phyloP scores from a whole-genome alignment of 1,139 yeast species.

The Protomyces arabidopsidicola region DNA sequence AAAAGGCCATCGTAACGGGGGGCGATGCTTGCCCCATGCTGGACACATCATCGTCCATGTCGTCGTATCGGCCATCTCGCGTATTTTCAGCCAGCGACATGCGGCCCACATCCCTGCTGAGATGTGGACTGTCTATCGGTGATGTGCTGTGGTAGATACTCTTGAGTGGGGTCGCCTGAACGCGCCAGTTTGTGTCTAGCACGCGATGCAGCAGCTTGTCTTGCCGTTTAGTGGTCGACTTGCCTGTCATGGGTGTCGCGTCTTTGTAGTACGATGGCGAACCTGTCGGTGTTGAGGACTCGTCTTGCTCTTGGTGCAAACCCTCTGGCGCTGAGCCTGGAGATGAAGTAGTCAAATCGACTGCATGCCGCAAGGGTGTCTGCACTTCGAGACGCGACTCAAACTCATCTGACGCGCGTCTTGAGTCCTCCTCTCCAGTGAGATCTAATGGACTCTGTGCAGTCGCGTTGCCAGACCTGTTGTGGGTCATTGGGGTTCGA shows the following conservation, averaged over 20 bases:
- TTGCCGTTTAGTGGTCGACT: slow-evolving; percentile 8
- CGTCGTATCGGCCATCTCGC: neutral
- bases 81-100: neutral
- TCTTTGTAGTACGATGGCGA: slow-evolving; percentile 29
- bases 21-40: slow-evolving; percentile 28
- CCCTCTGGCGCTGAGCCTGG: slow-evolving; percentile 9
- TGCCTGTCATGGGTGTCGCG: slow-evolving; percentile 10
- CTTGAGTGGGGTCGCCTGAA: slow-evolving; percentile 40
- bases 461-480: slow-evolving; percentile 9
- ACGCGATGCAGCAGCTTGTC: slow-evolving; percentile 40
- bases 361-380: slow-evolving; percentile 1
- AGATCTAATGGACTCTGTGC: slow-evolving; percentile 18
- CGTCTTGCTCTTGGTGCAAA: neutral
- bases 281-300: slow-evolving; percentile 29
- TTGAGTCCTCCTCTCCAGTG: slow-evolving; percentile 19
- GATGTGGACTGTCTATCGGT: slow-evolving; percentile 12
- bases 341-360: slow-evolving; percentile 1
- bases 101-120: slow-evolving; percentile 6
- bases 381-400: neutral
- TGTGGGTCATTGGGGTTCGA: slow-evolving; percentile 1
- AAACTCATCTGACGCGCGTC: neutral
- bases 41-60: slow-evolving; percentile 31
- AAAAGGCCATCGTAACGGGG: slow-evolving; percentile 27
- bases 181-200: slow-evolving; percentile 40
- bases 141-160: slow-evolving; percentile 13